Evolutionary conservation across 164 flowering plant species (phyloP).

Genomic region (Vitis rupestris): DNA sequence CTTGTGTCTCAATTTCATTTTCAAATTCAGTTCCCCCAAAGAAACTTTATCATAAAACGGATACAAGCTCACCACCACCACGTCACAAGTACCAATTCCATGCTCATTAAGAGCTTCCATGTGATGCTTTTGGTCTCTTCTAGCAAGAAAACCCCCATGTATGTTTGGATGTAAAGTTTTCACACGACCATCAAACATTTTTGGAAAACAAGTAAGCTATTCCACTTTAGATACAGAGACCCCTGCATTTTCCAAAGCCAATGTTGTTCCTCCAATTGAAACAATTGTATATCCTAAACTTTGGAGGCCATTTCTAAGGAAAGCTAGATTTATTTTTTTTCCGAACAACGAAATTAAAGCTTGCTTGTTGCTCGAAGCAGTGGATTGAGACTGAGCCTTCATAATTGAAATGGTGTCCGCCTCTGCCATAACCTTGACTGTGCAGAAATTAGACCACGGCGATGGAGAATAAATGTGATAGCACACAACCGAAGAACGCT

Average conservation of each 20-base stretch:
- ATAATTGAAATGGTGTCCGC: no score
- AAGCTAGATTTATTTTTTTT: slow-evolving; percentile 69
- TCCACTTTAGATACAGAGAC: slow-evolving; percentile 90
- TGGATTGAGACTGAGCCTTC: slow-evolving; percentile 11
- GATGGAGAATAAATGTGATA: no score
- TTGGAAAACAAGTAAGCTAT: slow-evolving; percentile 83
- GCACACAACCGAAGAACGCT: no score
- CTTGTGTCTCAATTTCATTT: slow-evolving; percentile 75
- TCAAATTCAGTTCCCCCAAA: slow-evolving; percentile 75
- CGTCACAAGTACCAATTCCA: slow-evolving; percentile 91
- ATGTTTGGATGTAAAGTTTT: slow-evolving; percentile 91
- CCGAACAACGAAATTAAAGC: slow-evolving; percentile 81
- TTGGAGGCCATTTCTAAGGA: slow-evolving; percentile 79
- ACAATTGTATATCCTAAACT: slow-evolving; percentile 73
- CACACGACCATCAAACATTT: slow-evolving; percentile 99
- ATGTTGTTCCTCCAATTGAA: slow-evolving; percentile 98
- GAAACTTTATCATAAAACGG: slow-evolving; percentile 92
- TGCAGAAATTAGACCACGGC: no score
- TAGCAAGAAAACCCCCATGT: slow-evolving; percentile 98
- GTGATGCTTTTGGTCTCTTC: slow-evolving; percentile 85
- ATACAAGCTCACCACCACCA: slow-evolving; percentile 81
- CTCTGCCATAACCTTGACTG: no score
- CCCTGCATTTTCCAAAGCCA: slow-evolving; percentile 76
- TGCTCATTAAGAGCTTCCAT: slow-evolving; percentile 85
- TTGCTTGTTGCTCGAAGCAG: slow-evolving; percentile 56